These are phyloP conservation scores for Kazachstania taianensis DNA, from an alignment of 805 yeast species.

Conservation along the genomic window DNA sequence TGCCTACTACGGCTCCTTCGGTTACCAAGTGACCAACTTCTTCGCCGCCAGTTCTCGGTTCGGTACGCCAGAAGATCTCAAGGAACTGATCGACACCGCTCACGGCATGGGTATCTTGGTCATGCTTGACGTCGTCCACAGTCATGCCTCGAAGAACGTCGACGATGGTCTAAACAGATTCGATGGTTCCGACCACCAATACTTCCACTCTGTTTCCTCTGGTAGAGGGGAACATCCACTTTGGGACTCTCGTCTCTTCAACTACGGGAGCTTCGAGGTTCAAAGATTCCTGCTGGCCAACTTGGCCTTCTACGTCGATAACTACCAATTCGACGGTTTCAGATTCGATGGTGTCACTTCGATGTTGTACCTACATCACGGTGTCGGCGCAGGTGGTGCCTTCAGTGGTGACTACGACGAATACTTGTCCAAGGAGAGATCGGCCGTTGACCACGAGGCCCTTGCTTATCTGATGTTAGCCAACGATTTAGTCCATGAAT, in stretches of 20 bases:
- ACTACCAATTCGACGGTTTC: conserved; percentile 85
- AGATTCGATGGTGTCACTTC: conserved; percentile 95
- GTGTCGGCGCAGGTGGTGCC: conserved; percentile 70
- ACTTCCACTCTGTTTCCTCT: conserved; percentile 73
- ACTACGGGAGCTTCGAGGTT: conserved; percentile 87
- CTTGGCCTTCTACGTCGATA: conserved; percentile 73
- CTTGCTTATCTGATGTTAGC: conserved; percentile 81
- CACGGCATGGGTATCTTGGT: conserved; percentile 83
- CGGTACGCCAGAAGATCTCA: conserved; percentile 93
- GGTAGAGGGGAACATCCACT: conserved; percentile 76
- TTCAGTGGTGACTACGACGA: conserved; percentile 91
- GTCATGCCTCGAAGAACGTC: conserved; percentile 91
- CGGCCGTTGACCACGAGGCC: conserved; percentile 80
- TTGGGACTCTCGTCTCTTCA: conserved; percentile 95
- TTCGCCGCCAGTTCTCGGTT: conserved; percentile 83
- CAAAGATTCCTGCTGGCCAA: conserved; percentile 77
- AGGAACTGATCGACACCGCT: conserved; percentile 83
- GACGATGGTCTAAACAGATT: conserved; percentile 87
- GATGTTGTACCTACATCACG: conserved; percentile 88
- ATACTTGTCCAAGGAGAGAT: conserved; percentile 58
- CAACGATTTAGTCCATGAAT: conserved; percentile 58
- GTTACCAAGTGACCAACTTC: conserved; percentile 92
- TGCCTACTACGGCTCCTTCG: conserved; percentile 95
- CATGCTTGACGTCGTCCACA: conserved; percentile 84
- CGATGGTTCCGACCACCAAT: conserved; percentile 92